Evolutionary conservation across 305 asterid species (phyloP).

Genomic region (Petunia hybrid): DNA sequence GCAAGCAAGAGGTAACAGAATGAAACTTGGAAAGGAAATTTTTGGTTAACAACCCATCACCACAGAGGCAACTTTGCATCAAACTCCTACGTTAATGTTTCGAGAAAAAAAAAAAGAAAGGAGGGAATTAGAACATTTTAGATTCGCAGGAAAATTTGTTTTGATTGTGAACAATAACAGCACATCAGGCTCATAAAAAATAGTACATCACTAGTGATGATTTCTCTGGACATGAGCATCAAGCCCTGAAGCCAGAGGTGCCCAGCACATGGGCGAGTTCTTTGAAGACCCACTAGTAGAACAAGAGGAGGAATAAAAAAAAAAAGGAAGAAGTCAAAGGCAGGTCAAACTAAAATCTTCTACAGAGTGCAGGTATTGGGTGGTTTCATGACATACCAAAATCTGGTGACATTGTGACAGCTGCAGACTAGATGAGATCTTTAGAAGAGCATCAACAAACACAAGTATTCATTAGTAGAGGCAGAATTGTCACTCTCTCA

Average conservation of each 20-base stretch:
- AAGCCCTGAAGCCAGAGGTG: too few species aligned
- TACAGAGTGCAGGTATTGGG: background rate
- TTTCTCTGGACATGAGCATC: background rate
- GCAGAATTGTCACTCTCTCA: background rate
- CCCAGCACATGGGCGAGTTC: background rate
- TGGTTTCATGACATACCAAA: too few species aligned
- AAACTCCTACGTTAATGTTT: background rate
- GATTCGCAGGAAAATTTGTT: background rate
- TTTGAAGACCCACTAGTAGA: conserved; percentile 15
- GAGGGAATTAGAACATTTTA: background rate
- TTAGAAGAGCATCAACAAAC: background rate
- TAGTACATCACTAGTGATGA: conserved; percentile 19
- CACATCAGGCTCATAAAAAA: background rate
- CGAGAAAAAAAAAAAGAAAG: background rate
- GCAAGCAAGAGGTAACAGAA: conserved; percentile 14
- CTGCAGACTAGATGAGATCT: too few species aligned
- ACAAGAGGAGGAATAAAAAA: background rate
- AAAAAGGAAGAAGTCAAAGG: background rate
- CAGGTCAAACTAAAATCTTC: background rate
- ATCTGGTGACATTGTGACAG: too few species aligned
- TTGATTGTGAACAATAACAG: background rate
- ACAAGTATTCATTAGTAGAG: background rate
- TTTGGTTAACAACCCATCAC: background rate
- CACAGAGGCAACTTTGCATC: conserved; percentile 5
- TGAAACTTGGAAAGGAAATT: conserved; percentile 28